Evolutionary conservation across 148 eudicot species (phyloP), one percentile per base, ranked within the genome.

Genomic region (Oxyria digyna): DNA sequence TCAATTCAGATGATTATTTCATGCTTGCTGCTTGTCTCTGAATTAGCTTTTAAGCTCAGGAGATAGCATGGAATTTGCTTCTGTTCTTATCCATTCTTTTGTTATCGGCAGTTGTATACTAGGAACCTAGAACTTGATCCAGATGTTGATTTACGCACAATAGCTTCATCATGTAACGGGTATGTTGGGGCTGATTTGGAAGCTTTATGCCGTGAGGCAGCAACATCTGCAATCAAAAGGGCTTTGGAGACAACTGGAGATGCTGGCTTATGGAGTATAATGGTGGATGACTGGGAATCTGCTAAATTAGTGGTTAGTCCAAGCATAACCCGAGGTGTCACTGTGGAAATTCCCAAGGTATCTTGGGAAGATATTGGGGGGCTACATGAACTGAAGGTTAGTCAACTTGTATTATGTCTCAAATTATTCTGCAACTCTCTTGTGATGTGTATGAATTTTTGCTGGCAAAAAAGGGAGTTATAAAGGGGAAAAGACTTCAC

Each of bases 351-450:
- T 41, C 97, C 97, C n/a, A 87, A 87, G 79, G 86, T 90, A 62
- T 78, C 87, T 42, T 94, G 97, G 99, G 93, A 94, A 69, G 96
- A 90, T 77, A 90, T 94, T 73, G 97, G 98, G 70, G 98, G 99
- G 48, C 64, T 90, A 38, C 72, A 88, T 70, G 92, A 84, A 70
- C 72, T 90, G 67, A 90, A 94, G 97, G 97, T 94, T 14, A 40
- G 84, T 71, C 50, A 43, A 49, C 63, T 55, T 54, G 8, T 63
- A 18, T 40, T 35, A 57, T 29, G 24, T 57, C 27, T 57, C 1
- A 0, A 27, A 21, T 57, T 24, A 57, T 0, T 27, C 18, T 3
- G 35, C 64, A 4, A 12, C 35, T 57, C 35, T 57, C 59, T 21
- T 23, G 59, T 50, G 0, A 6, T 50, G 12, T 21, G 59, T 20